Percentiles rank a stretch among this genome's conserved stretches.
Evolutionary conservation across 2,329 filamentous ascomycete species (phyloP).

Genomic region (Trichoderma guizhouense): DNA sequence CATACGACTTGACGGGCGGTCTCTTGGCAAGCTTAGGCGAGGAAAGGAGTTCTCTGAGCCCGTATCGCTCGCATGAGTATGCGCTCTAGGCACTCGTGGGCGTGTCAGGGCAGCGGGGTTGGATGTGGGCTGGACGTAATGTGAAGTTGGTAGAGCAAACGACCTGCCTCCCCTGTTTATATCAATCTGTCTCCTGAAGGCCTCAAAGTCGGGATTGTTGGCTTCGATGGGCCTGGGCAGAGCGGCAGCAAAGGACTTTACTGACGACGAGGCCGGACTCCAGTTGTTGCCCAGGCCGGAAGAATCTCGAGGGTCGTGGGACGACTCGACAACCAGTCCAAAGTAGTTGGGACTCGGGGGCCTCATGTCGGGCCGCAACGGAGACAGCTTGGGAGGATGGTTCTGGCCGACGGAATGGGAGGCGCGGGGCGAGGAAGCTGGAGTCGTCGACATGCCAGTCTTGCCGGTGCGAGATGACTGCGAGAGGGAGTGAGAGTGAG

Average conservation of each 20-base stretch:
- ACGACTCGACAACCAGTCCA: constrained; percentile 65
- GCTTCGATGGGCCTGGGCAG: constrained; percentile 66
- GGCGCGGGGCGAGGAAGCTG: constrained; percentile 49
- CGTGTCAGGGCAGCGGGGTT: constrained; percentile 33
- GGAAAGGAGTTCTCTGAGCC: constrained; percentile 35
- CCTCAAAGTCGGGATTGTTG: constrained; percentile 77
- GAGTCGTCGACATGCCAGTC: constrained; percentile 46
- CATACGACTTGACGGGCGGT: constrained; percentile 32
- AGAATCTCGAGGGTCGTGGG: constrained; percentile 60
- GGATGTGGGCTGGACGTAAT: constrained; percentile 41
- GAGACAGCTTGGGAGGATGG: constrained; percentile 50
- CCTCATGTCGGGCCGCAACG: constrained; percentile 39
- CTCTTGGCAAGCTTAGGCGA: constrained; percentile 24
- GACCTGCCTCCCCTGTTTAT: constrained; percentile 49
- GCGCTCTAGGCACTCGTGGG: constrained; percentile 45
- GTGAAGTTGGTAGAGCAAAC: constrained; percentile 44
- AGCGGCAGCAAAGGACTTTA: constrained; percentile 65
- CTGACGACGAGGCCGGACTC: constrained; percentile 68
- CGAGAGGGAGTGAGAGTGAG: constrained; percentile 35
- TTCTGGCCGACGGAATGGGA: constrained; percentile 55
- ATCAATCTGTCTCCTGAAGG: constrained; percentile 72
- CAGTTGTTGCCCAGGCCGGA: constrained; percentile 68
- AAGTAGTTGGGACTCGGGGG: constrained; percentile 82
- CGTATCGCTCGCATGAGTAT: constrained; percentile 47
- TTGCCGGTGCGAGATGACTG: constrained; percentile 41